Evolutionary conservation across 192 early-diverging fungal species (phyloP), one percentile per base, ranked within the genome.

Genomic region (Entomortierella chlamydospora): DNA sequence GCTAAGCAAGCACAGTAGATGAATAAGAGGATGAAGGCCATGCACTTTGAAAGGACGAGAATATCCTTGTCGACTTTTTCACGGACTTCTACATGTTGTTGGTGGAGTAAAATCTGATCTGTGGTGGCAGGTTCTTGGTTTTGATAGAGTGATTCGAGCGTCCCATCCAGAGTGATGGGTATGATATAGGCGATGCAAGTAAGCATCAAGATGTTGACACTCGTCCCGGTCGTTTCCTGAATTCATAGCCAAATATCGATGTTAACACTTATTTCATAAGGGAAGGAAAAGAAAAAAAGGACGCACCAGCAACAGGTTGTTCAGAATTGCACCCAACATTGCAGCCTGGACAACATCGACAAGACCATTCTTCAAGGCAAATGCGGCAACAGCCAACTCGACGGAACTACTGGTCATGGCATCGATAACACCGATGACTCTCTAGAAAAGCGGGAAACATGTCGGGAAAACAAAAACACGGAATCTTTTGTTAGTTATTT

Each of bases 281-380:
- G 12, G 12, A 11, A 43, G 30, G 52, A 30, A 62, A 39, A 17
- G 18, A 53, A 28, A 22, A 50, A 61, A 20, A 59, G 26, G 17
- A 58, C 70, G 72, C 78, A 98, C 91, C 59, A 98, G 86, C 39
- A 98, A 82, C 80, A 97, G 82, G 76, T 99, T 99, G 64, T 93
- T 94, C 20, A 99, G 84, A 66, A 99, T 95, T 26, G 94, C 94
- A 13, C 97, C 97, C 17, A 99, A 84, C 50, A 97, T 82, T 8
- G 93, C 73, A 26, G 83, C 79, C 43, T 81, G 83, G 22, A 84
- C 83, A 41, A 84, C 72, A 11, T 42, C 22, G 23, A 81, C 65
- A 2, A 72, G 33, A 39, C 71, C 72, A 13, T 81, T 81, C 9
- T 52, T 39, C 30, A 84, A 58, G 4, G 83, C 83, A 26, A 81